Evolutionary conservation across 2,329 filamentous ascomycete genomes (phyloP), one percentile per base, ranked within the genome.

Genomic region (Aspergillus brasiliensis): DNA sequence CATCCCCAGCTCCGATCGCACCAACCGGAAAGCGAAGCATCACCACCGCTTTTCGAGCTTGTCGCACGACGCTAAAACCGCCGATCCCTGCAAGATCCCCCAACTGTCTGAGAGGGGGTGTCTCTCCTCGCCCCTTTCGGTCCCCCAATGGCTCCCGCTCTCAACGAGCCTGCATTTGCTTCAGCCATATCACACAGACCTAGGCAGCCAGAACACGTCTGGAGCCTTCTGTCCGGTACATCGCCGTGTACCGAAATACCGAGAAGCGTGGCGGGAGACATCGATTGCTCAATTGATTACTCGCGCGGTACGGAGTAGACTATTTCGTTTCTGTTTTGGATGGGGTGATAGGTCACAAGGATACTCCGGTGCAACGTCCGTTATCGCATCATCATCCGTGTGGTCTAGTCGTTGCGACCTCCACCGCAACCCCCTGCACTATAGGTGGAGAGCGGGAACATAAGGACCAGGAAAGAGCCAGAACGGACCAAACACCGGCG

Each of bases 81-180:
- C 38, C 28, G 52, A 55, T 55, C 52, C 15, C 52, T 55, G 52
- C 52, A 55, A 28, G 27, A 46, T 55, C 17, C 51, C 34, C 38
- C 37, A 44, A 42, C 51, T 28, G 40, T 13, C 10, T 28, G 37
- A 28, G 37, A 28, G 10, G 38, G 28, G 42, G 11, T 17, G 28
- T 31, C 38, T 44, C 23, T 3, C 38, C 21, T 55, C 25, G 52
- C 52, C 40, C 52, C 52, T 44, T 44, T 55, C 15, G 52, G 40
- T 34, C 38, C n/a, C 25, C 38, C 25, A 42, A 28, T 31, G n/a
- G 3, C 15, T 17, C 15, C 17, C 42, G 28, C 23, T 7, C 52
- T 55, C 40, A 31, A 42, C 38, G 27, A 34, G 10, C 25, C 38
- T 31, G 52, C 38, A 28, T 28, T n/a, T 42, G 23, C 51, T 25